phyloP scores from a whole-genome alignment of 176 grass and related monocot genomes.

The Oropetium thomaeum region DNA sequence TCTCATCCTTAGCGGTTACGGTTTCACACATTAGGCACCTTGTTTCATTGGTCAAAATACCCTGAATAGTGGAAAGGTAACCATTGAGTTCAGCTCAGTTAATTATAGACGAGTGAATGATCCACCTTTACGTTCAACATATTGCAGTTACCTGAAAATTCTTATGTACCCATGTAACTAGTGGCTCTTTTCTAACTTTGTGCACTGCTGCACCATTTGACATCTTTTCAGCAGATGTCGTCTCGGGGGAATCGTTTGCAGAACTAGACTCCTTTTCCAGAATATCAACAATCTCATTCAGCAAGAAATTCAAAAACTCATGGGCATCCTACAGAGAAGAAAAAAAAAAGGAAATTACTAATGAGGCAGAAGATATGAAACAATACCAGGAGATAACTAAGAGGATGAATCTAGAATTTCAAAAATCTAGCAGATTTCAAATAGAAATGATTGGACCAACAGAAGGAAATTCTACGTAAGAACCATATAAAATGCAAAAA shows the following conservation, averaged over 20 bases:
- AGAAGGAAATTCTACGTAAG: constrained; percentile 11
- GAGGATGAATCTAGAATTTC: not conserved
- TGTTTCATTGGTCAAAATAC: constrained; percentile 93
- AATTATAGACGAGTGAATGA: not conserved
- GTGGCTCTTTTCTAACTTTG: constrained; percentile 50
- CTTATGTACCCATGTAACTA: constrained; percentile 80
- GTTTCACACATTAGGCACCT: constrained; percentile 87
- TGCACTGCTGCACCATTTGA: constrained; percentile 48
- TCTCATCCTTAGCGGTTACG: constrained; percentile 77
- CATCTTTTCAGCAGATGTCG: constrained; percentile 38
- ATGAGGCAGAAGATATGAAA: not conserved
- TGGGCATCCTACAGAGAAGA: constrained; percentile 80
- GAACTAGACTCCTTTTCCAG: constrained; percentile 67
- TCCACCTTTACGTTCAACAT: not conserved
- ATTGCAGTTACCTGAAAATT: constrained; percentile 73
- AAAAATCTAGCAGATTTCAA: not conserved
- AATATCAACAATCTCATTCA: constrained; percentile 95
- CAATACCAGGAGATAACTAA: not conserved
- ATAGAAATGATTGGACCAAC: not conserved
- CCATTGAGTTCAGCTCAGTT: not conserved
- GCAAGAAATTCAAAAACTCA: constrained; percentile 90
- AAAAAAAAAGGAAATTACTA: constrained; percentile 21
- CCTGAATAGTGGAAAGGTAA: constrained; percentile 43
- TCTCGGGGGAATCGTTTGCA: constrained; percentile 49
- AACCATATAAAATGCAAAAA: not conserved